Conservation (phyloP, 495 filamentous ascomycete species). For the Pyrenula massariospora region DNA sequence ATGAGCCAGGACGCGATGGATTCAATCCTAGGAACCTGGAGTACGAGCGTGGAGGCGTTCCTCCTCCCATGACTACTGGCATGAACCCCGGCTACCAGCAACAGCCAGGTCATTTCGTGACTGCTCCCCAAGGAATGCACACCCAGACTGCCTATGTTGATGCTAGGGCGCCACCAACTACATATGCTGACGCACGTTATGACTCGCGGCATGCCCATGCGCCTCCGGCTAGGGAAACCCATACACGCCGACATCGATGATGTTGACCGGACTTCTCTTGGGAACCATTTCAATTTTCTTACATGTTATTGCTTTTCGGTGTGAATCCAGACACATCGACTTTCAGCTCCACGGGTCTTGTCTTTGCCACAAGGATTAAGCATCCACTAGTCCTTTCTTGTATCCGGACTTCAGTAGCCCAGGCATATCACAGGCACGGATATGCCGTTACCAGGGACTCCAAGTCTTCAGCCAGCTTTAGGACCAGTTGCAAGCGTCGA, state of each 20-base stretch:
- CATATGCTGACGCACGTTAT: neutral
- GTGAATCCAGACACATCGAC: neutral
- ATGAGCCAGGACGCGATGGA: neutral
- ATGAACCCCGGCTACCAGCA: neutral
- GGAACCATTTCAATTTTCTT: neutral
- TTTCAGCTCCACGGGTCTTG: neutral
- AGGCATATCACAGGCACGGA: too few species aligned
- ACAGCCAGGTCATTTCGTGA: neutral
- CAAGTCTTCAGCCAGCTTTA: too few species aligned
- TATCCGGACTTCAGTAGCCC: too few species aligned
- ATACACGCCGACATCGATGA: neutral
- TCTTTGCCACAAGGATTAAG: neutral
- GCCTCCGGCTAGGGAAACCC: neutral
- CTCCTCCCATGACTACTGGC: neutral
- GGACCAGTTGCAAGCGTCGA: too few species aligned
- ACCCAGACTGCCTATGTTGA: neutral
- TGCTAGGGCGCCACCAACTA: neutral
- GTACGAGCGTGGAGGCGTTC: neutral
- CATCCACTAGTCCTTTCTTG: neutral
- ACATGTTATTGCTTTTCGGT: neutral
- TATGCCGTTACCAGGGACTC: too few species aligned
- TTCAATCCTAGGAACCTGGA: neutral
- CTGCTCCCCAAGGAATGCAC: neutral
- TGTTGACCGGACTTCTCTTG: neutral
- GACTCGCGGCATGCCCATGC: neutral